Evolutionary conservation across 1,284 basidiomycete genomes (phyloP), one percentile per base, ranked within the genome.

Genomic region (Malassezia obtusa): DNA sequence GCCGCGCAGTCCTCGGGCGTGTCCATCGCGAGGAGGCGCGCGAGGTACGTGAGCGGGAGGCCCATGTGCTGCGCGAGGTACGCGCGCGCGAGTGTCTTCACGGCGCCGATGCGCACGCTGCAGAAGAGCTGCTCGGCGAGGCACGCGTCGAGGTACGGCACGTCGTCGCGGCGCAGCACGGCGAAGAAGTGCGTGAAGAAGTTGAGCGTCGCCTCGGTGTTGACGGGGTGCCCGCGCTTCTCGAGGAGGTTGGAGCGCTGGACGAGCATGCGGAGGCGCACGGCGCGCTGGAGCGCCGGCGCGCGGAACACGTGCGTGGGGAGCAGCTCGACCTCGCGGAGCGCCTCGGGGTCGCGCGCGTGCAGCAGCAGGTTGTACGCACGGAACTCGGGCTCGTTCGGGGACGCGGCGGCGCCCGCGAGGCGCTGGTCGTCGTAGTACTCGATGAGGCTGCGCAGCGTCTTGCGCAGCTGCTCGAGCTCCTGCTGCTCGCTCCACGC

Each of bases 331-430:
- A 76, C 77, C 37, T 77, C 76, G 44, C 89, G 76, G 77, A 85
- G 50, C 79, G 86, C 77, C 82, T 89, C 77, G 67, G 83, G 76
- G 82, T 91, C 86, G 33, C 88, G 83, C 36, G 94, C 84, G 67
- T 94, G 89, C 35, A 88, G 85, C 32, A 96, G 81, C 32, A 91
- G 82, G 71, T 92, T 87, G 77, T 96, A 96, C 0, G 94, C 84
- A 19, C 89, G 83, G 81, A 98, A 94, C 75, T 98, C 92, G 43
- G 94, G 81, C 71, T 96, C 90, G 50, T 86, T 85, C 0, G 85
- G 82, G 7, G 84, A 85, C 45, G 83, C 70, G 12, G n/a, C n/a
- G 83, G 83, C 17, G 8, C 77, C 60, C 11, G 79, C 80, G 14
- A 84, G 79, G 51, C 87, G 82, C 57, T 75, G 67, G 62, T 95